Evolutionary conservation across 2,329 filamentous ascomycete genomes (phyloP), one percentile per base, ranked within the genome.

Genomic region (Phaeosphaeria sp.): DNA sequence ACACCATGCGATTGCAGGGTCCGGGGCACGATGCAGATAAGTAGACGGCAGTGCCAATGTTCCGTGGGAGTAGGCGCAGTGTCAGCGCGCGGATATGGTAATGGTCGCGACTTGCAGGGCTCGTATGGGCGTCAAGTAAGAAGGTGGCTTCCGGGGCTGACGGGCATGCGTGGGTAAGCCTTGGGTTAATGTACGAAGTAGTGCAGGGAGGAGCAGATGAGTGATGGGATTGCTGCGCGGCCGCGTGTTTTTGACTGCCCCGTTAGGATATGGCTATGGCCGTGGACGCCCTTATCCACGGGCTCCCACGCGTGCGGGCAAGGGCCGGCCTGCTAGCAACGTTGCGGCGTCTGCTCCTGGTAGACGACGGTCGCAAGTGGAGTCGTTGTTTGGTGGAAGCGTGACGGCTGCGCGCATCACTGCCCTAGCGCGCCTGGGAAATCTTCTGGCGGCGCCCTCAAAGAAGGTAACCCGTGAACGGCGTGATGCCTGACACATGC

Each of bases 401-500:
- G 18, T 49, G 46, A 25, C n/a, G 42, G 49, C 51, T 50, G 58
- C 63, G 55, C 56, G 55, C 60, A 57, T 58, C 62, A 57, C 51
- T 43, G 55, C 49, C 27, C 51, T 55, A 53, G 42, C 50, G 42
- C 18, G 21, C 7, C 39, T 25, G 40, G 43, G 27, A 47, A 17
- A 24, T 27, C 6, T 22, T 53, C 46, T 40, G 33, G 33, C 33
- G 50, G 33, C 50, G 50, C 52, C 53, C 27, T 60, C 52, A 65
- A 69, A 69, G 67, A 66, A 68, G 63, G 66, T 65, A 47, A 51
- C 49, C 61, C 60, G 67, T 60, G 61, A 69, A 65, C 69, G 63
- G 69, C 67, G 62, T 59, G 57, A 64, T 65, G 42, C 50, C 43
- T 55, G 42, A 55, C 44, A 51, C 51, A 33, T 49, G 50, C 45